Evolutionary conservation across 2,329 filamentous ascomycete species (phyloP).

Genomic region (Paecilomyces formosus): DNA sequence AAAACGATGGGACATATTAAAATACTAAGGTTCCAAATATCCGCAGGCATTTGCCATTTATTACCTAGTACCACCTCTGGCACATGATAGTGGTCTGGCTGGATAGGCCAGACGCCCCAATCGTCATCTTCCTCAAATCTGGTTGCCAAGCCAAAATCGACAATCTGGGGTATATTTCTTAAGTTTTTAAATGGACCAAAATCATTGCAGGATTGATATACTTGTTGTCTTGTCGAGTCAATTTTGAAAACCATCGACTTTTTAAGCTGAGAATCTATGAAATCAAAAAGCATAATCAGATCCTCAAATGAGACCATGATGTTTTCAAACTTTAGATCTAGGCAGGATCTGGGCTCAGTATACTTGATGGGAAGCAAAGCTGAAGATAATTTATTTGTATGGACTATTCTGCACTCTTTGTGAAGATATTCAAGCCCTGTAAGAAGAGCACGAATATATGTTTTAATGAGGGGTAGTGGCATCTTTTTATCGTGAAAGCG

Average conservation of each 20-base stretch:
- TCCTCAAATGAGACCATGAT: slow-evolving; percentile 32
- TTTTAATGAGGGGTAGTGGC: slow-evolving; percentile 26
- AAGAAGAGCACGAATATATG: slow-evolving; percentile 30
- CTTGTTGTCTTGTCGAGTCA: slow-evolving; percentile 20
- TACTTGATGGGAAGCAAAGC: slow-evolving; percentile 6
- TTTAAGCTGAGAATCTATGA: slow-evolving; percentile 22
- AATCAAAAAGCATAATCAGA: slow-evolving; percentile 15
- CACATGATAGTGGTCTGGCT: slow-evolving; percentile 37
- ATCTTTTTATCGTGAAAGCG: slow-evolving; percentile 23
- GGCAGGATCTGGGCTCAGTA: slow-evolving; percentile 8
- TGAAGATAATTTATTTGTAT: slow-evolving; percentile 28
- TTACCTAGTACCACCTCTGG: slow-evolving; percentile 34
- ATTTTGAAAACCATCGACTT: slow-evolving; percentile 26
- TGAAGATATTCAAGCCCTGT: slow-evolving; percentile 39
- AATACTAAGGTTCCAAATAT: slow-evolving; percentile 37
- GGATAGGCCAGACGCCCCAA: slow-evolving; percentile 32
- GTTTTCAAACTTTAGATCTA: slow-evolving; percentile 40
- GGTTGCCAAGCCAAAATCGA: slow-evolving; percentile 30
- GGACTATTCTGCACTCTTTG: slow-evolving; percentile 31
- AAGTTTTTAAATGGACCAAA: slow-evolving; percentile 17
- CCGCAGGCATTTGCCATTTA: slow-evolving; percentile 30
- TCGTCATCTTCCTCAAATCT: slow-evolving; percentile 35
- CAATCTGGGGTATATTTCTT: slow-evolving; percentile 21
- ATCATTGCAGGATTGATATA: slow-evolving; percentile 27
- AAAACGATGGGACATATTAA: slow-evolving; percentile 19